These are phyloP conservation scores for Colletotrichum sp. DNA, from an alignment of 2,329 filamentous ascomycete species.

Conservation along the genomic window DNA sequence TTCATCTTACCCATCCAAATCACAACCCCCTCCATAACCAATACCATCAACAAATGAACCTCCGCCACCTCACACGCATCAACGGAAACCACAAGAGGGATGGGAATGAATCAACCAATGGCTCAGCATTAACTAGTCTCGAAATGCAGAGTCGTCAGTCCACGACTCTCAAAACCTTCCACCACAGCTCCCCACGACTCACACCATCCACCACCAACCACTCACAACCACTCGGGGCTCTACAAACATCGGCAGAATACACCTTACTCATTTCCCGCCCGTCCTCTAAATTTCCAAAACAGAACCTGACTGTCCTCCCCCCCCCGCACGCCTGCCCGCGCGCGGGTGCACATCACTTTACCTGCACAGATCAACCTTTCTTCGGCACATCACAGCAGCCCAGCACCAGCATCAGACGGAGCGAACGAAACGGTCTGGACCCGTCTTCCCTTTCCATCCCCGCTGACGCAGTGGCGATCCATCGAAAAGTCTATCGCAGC, in stretches of 20 bases:
- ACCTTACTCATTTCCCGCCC: neutral
- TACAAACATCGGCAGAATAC: neutral
- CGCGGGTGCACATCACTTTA: neutral
- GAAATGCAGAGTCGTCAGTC: neutral
- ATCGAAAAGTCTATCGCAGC: neutral
- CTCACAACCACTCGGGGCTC: neutral
- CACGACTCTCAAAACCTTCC: neutral
- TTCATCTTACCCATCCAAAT: neutral
- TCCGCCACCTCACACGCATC: neutral
- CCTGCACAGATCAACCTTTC: neutral
- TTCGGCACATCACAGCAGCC: neutral
- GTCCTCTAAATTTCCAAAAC: neutral
- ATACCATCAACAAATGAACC: neutral
- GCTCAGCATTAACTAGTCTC: accelerated
- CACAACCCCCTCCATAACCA: neutral
- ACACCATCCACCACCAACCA: neutral
- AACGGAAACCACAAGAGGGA: accelerated
- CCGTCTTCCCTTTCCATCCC: neutral
- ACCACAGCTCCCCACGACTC: neutral
- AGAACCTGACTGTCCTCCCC: neutral
- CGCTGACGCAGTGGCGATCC: neutral
- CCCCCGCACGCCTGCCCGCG: neutral
- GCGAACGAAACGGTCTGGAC: neutral
- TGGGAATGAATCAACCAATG: accelerated
- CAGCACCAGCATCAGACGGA: neutral